Conservation (phyloP, 106 monocot genomes). For the Phalaenopsis aphrodite region DNA sequence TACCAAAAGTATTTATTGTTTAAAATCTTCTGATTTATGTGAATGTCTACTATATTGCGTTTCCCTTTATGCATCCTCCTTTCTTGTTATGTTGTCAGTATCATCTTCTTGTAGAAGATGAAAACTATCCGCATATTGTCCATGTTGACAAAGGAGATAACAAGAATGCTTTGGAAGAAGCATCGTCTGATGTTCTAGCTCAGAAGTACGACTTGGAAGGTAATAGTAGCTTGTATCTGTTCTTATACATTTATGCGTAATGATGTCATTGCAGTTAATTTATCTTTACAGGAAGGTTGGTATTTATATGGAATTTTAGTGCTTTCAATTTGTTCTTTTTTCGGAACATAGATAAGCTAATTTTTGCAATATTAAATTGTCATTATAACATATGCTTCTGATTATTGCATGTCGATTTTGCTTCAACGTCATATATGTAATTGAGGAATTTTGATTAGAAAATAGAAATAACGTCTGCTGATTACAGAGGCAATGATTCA, state of each 20-base stretch:
- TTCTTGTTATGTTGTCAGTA: slow-evolving; percentile 19
- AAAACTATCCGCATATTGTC: slow-evolving; percentile 65
- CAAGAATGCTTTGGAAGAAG: slow-evolving; percentile 14
- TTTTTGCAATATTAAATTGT: no score
- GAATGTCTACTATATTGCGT: neutral
- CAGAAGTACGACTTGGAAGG: slow-evolving; percentile 45
- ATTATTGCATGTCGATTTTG: no score
- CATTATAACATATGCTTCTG: no score
- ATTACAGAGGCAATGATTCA: slow-evolving; percentile 69
- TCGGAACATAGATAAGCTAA: no score
- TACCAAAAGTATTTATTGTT: slow-evolving; percentile 44
- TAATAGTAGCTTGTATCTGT: slow-evolving; percentile 3
- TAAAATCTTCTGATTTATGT: neutral
- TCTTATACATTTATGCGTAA: neutral
- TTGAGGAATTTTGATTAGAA: no score
- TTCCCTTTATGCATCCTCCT: neutral
- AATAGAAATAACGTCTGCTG: neutral
- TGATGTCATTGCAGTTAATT: neutral
- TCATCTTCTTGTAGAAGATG: slow-evolving; percentile 32
- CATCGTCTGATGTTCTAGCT: slow-evolving; percentile 13
- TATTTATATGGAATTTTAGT: no score
- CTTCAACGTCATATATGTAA: no score
- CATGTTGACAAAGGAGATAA: slow-evolving; percentile 41
- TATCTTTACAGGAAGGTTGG: neutral
- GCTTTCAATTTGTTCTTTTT: no score